Base-by-base conservation (phyloP, 2,329 filamentous ascomycete genomes). In the Fusarium metavorans region DNA sequence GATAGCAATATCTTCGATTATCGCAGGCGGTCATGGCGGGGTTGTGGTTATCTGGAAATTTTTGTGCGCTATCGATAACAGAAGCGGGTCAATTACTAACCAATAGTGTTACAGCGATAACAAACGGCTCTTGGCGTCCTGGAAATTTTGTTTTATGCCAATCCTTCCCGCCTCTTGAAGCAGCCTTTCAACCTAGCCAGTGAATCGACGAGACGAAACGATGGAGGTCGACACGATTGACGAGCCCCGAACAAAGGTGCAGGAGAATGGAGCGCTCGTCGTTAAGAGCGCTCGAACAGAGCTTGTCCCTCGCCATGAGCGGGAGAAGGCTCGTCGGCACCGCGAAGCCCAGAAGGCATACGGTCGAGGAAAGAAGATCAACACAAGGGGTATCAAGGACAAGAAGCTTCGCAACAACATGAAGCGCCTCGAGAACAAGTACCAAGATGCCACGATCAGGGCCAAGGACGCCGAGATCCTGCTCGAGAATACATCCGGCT, bases 391-490 rank as follows among this genome's bases (percentile, higher is more conserved):
- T 10, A 91, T 98, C 78, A 93, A 92, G 79, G 95, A 98, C 87
- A 97, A 94, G 88, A 99, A 98, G 83, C 85, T 98, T 72, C 92
- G 95, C 58, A 89, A 91, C 14, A 97, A 94, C 74, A 85, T 99
- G 59, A 92, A 92, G 80, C 88, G 88, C 2, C 88, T 98, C 54
- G 97, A 99, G 82, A 86, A 86, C 69, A 97, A 97, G 82, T 96
- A 95, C 84, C 91, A 95, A 79, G 90, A 93, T 77, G 96, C 96
- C 1, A 87, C 93, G 1, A 83, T 97, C 39, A 92, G 94, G 82
- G 95, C 97, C 18, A 97, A 98, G 84, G 96, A 98, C 87, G 95
- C 96, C 25, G 97, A 99, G 84, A 97, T 99, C 67, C 85, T 99
- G 77, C 90, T 97, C 64, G 96, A 98, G 83, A 94, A 98, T 82